These are phyloP conservation scores for Myxozyma mucilagina DNA, from an alignment of 805 yeast species.

Conservation along the genomic window DNA sequence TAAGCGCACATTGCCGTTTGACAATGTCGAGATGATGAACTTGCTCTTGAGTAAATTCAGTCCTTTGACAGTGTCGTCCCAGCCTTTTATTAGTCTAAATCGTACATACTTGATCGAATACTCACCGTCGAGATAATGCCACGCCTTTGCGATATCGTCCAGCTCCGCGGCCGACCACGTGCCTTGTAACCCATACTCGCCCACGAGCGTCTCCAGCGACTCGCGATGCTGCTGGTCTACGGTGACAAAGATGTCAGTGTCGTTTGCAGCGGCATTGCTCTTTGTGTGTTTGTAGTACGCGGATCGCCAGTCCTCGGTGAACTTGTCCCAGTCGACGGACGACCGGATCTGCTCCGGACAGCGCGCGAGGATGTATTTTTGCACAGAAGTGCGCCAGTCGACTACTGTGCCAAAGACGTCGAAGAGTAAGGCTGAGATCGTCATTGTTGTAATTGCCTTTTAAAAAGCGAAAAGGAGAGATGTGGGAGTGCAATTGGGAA, in stretches of 20 bases:
- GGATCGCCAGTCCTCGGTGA: conserved; percentile 25
- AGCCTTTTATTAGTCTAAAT: too few relatives aligned
- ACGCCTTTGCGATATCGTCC: conserved; percentile 22
- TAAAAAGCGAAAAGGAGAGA: too few relatives aligned
- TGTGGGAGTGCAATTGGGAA: too few relatives aligned
- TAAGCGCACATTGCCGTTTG: conserved; percentile 28
- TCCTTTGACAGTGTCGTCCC: conserved; percentile 29
- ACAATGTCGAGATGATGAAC: conserved; percentile 24
- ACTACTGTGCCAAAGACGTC: conserved; percentile 31
- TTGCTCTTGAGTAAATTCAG: conserved; percentile 18
- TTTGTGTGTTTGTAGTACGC: conserved; percentile 18
- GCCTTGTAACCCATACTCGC: conserved; percentile 8
- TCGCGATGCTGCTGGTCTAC: conserved; percentile 20
- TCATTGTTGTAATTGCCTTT: background rate
- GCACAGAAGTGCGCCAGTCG: conserved; percentile 27
- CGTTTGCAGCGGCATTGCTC: background rate
- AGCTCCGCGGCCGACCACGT: conserved; percentile 15
- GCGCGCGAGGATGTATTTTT: conserved; percentile 1
- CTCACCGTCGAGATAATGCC: conserved; percentile 27
- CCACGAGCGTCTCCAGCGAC: conserved; percentile 6
- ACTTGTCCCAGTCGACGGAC: conserved; percentile 19
- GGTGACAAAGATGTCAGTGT: conserved; percentile 10
- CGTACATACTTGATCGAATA: background rate
- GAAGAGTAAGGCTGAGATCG: conserved; percentile 22
- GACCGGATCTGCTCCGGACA: background rate